phyloP scores from a whole-genome alignment of 768 basidiomycete species.

The Mycena galopus region DNA sequence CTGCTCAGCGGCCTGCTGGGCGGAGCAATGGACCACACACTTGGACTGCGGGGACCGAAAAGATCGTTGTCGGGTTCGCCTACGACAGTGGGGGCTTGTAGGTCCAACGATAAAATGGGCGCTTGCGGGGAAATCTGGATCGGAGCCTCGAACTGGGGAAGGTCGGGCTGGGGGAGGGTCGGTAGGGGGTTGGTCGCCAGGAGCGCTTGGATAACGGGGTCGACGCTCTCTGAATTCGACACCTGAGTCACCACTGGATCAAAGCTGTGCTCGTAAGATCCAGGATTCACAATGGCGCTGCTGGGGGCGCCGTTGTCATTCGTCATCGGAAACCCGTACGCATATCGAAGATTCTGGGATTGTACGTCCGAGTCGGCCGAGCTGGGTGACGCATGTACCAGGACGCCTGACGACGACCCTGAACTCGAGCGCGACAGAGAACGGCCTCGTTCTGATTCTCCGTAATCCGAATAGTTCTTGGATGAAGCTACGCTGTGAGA shows the following conservation, averaged over 20 bases:
- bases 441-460: conserved; percentile 28
- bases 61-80: not conserved
- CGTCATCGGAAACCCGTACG: not conserved
- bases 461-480: conserved; percentile 10
- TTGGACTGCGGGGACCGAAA: conserved; percentile 11
- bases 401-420: conserved; percentile 20
- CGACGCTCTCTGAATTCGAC: not conserved
- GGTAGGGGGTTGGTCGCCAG: too few species aligned
- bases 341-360: not conserved
- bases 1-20: conserved; percentile 7
- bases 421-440: conserved; percentile 31
- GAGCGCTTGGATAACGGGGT: too few species aligned
- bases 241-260: not conserved
- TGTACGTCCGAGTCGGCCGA: conserved; percentile 13
- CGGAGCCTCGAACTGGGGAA: not conserved
- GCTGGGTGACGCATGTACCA: conserved; percentile 9
- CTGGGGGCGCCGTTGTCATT: not conserved
- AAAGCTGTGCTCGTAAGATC: too few species aligned
- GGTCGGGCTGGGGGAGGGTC: not conserved
- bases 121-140: too few species aligned
- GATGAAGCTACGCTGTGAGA: conserved; percentile 4
- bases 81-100: not conserved
- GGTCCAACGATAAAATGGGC: not conserved
- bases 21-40: not conserved
- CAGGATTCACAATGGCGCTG: too few species aligned